Percentiles rank a stretch among this genome's conserved stretches.
Evolutionary conservation across 805 yeast species (phyloP).

Genomic region (Candida ovalis): DNA sequence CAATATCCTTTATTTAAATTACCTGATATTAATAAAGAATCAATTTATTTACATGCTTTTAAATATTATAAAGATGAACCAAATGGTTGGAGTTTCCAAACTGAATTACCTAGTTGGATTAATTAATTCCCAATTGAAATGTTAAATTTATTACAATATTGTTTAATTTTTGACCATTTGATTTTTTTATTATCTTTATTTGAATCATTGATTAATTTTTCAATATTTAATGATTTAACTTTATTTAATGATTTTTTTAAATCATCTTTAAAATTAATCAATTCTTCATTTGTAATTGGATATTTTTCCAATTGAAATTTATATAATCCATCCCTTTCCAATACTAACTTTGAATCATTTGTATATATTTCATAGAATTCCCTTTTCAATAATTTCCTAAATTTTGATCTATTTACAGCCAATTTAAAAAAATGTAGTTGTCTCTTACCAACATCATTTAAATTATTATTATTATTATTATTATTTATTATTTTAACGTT

Average conservation of each 20-base stretch:
- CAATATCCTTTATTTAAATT: conserved; percentile 29
- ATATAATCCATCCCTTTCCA: conserved; percentile 26
- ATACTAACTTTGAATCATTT: conserved; percentile 2
- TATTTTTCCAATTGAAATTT: conserved; percentile 9
- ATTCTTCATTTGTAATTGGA: conserved; percentile 14
- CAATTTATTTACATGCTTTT: conserved; percentile 47
- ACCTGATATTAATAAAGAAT: conserved; percentile 27
- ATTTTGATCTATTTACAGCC: conserved; percentile 24
- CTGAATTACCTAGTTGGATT: conserved; percentile 49
- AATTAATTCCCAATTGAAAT: too few species aligned
- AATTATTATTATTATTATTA: conserved; percentile 3
- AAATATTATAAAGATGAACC: conserved; percentile 31
- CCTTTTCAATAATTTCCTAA: conserved; percentile 18
- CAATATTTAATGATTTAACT: conserved; percentile 12
- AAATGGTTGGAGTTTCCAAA: conserved; percentile 34
- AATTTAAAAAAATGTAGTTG: conserved; percentile 21
- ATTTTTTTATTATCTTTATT: conserved; percentile 9
- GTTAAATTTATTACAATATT: conserved; percentile 4
- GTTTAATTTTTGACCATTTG: conserved; percentile 17
- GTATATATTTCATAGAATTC: conserved; percentile 17
- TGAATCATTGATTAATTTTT: conserved; percentile 6
- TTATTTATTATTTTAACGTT: conserved; percentile 3
- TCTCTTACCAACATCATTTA: too few species aligned
- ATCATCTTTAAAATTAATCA: conserved; percentile 9
- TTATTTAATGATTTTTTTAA: conserved; percentile 14